These are phyloP conservation scores for Chaetomiaceae sp. DNA, from an alignment of 2,329 filamentous ascomycete species.

Conservation along the genomic window DNA sequence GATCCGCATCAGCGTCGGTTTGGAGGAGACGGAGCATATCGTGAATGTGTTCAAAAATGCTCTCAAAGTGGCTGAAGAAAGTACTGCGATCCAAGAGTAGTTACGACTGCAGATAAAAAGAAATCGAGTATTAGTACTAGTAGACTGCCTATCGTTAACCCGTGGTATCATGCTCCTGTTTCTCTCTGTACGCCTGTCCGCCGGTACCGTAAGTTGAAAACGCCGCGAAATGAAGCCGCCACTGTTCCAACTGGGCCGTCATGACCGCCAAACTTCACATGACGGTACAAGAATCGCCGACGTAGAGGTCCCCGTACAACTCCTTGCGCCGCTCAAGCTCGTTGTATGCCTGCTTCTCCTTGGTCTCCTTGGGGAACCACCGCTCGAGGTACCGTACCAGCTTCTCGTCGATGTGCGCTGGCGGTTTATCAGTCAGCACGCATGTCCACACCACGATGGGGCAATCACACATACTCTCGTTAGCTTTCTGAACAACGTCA, in stretches of 20 bases:
- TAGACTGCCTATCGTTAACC: not conserved
- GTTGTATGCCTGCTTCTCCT: conserved; percentile 60
- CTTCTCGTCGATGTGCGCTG: conserved; percentile 65
- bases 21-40: conserved; percentile 72
- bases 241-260: too few species aligned
- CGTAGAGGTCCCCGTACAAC: conserved; percentile 64
- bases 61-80: conserved; percentile 53
- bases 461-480: conserved; percentile 47
- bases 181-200: not conserved
- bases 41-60: conserved; percentile 61
- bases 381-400: conserved; percentile 66
- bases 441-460: not conserved
- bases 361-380: conserved; percentile 70
- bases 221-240: not conserved
- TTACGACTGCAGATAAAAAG: not conserved
- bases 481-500: conserved; percentile 66
- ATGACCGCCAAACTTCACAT: conserved; percentile 43
- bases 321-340: conserved; percentile 72
- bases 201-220: not conserved
- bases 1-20: conserved; percentile 80
- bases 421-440: not conserved
- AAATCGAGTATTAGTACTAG: conserved; percentile 3
- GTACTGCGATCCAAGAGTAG: not conserved
- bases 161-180: not conserved
- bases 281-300: conserved; percentile 47